Conservation (phyloP, 2,329 filamentous ascomycete species). For the Kalmusia sp. region DNA sequence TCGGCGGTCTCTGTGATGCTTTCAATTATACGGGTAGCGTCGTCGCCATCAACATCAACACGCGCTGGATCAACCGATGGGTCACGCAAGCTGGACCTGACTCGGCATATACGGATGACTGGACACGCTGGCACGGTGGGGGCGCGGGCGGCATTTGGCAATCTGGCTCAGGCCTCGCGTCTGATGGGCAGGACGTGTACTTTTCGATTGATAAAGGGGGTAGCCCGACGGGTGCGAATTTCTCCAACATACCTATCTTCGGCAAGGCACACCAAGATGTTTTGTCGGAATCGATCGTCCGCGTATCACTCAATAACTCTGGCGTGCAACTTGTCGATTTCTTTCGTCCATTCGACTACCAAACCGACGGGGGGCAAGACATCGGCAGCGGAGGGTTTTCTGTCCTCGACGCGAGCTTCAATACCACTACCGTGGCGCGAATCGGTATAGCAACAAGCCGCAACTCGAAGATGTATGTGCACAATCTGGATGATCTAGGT, state of each 20-base stretch:
- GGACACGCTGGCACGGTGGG: slow-evolving; percentile 25
- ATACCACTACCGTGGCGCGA: slow-evolving; percentile 21
- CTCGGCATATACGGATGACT: slow-evolving; percentile 22
- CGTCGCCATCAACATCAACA: slow-evolving; percentile 25
- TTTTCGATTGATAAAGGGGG: slow-evolving; percentile 25
- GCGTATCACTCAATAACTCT: slow-evolving; percentile 13
- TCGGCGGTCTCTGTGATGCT: slow-evolving; percentile 63
- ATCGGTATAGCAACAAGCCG: slow-evolving; percentile 39
- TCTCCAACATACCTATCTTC: slow-evolving; percentile 3
- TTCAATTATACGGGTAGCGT: slow-evolving; percentile 60
- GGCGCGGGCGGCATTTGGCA: slow-evolving; percentile 27
- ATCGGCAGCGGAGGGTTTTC: slow-evolving; percentile 25
- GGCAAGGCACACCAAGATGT: slow-evolving; percentile 15
- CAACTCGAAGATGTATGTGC: slow-evolving; percentile 35
- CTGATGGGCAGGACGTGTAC: slow-evolving; percentile 25
- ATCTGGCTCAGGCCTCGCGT: slow-evolving; percentile 23
- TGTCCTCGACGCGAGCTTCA: slow-evolving; percentile 26
- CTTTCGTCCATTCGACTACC: slow-evolving; percentile 21
- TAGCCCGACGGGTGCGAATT: slow-evolving; percentile 1
- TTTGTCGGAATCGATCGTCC: slow-evolving; percentile 19
- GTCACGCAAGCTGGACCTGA: slow-evolving; percentile 20
- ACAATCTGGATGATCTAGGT: slow-evolving; percentile 29
- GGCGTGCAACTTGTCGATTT: slow-evolving; percentile 24
- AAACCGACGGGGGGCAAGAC: slow-evolving; percentile 15
- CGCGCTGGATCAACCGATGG: slow-evolving; percentile 20